Conservation (phyloP, 176 grass and related monocot genomes). For the Pontederia paniculata region DNA sequence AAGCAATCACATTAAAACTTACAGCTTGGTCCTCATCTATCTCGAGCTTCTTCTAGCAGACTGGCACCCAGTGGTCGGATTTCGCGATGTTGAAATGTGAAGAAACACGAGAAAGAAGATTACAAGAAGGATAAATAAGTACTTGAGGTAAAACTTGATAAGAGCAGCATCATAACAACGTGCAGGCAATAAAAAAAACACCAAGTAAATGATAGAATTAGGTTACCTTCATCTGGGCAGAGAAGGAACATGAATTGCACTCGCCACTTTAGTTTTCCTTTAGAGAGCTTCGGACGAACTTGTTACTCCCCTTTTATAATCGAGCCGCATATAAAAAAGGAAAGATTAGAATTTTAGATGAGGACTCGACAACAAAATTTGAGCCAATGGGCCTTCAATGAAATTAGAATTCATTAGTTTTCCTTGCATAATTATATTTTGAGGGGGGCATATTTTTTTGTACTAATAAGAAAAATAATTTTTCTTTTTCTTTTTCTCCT, state of each 20-base stretch:
- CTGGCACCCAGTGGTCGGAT: conserved; percentile 93
- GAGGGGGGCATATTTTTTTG: too few relatives aligned
- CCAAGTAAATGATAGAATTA: background rate
- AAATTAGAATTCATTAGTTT: too few relatives aligned
- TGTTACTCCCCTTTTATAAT: too few relatives aligned
- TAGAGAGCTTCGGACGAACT: too few relatives aligned
- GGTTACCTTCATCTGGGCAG: conserved; percentile 2
- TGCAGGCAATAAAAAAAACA: too few relatives aligned
- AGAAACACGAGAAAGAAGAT: conserved; percentile 10
- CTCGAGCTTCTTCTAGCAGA: conserved; percentile 90
- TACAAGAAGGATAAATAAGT: background rate
- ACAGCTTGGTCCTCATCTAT: conserved; percentile 97
- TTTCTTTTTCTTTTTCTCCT: too few relatives aligned
- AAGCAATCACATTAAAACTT: conserved; percentile 22
- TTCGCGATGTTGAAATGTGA: conserved; percentile 83
- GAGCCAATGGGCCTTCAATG: too few relatives aligned
- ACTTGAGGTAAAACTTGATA: background rate
- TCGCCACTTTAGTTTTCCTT: background rate
- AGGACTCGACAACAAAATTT: too few relatives aligned
- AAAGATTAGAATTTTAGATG: too few relatives aligned
- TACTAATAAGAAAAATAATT: too few relatives aligned
- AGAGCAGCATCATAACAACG: background rate
- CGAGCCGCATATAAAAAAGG: too few relatives aligned
- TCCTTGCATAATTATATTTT: too few relatives aligned
- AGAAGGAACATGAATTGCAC: background rate